phyloP scores from a whole-genome alignment of 2,329 filamentous ascomycete genomes.

The Trichoderma citrinoviride region DNA sequence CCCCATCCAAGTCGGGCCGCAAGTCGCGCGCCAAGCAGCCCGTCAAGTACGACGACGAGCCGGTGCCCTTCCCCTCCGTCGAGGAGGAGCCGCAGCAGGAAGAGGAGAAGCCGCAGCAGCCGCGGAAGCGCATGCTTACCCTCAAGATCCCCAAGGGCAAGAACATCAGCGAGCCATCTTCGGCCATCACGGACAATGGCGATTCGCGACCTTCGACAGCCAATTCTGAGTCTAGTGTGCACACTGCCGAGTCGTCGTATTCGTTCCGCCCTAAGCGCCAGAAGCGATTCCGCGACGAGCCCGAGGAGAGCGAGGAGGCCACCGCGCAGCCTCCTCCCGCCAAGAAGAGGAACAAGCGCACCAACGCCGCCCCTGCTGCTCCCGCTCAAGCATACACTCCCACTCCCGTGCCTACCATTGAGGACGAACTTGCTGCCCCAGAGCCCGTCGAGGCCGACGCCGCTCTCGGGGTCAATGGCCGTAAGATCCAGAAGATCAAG shows the following conservation, averaged over 20 bases:
- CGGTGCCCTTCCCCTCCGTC: slow-evolving; percentile 30
- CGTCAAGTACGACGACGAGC: slow-evolving; percentile 32
- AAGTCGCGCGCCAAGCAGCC: slow-evolving; percentile 29
- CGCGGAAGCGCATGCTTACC: slow-evolving; percentile 33
- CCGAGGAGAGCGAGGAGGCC: slow-evolving; percentile 41
- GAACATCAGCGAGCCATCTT: slow-evolving; percentile 40
- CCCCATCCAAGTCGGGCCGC: slow-evolving; percentile 27
- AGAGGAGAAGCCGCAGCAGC: slow-evolving; percentile 31
- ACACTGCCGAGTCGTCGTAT: slow-evolving; percentile 50
- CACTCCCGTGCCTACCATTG: neutral
- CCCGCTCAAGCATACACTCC: too few relatives aligned
- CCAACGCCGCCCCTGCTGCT: slow-evolving; percentile 17
- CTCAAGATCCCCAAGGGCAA: slow-evolving; percentile 43
- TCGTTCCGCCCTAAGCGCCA: slow-evolving; percentile 55
- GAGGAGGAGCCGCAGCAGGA: slow-evolving; percentile 28
- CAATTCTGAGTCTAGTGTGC: slow-evolving; percentile 50
- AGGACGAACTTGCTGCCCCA: neutral
- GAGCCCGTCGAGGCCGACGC: slow-evolving; percentile 25
- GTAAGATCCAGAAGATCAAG: slow-evolving; percentile 42
- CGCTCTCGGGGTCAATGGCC: slow-evolving; percentile 25
- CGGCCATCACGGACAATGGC: slow-evolving; percentile 41
- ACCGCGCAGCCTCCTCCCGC: slow-evolving; percentile 37
- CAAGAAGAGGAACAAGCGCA: slow-evolving; percentile 40
- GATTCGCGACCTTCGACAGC: slow-evolving; percentile 53
- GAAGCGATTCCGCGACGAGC: slow-evolving; percentile 52